Evolutionary conservation across 164 flowering plant species (phyloP).

Genomic region (Warburgia ugandensis): DNA sequence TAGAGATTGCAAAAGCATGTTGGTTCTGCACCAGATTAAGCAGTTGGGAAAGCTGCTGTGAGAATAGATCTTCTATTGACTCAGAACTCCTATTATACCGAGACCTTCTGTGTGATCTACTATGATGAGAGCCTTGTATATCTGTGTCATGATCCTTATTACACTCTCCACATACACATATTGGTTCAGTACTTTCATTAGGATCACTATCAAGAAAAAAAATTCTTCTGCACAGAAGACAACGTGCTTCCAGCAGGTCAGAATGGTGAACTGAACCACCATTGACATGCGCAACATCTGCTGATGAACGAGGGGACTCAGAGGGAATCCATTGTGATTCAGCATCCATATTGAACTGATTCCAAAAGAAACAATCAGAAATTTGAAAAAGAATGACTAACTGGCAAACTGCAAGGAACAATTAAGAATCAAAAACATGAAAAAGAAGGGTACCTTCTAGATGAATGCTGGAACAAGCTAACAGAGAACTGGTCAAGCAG

Average conservation of each 20-base stretch:
- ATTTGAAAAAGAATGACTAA: too few species aligned
- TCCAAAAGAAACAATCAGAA: too few species aligned
- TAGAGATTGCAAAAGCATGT: constrained; percentile 11
- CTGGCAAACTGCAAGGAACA: too few species aligned
- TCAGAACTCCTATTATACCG: constrained; percentile 54
- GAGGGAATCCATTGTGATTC: constrained; percentile 24
- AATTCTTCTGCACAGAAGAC: constrained; percentile 45
- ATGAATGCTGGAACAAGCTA: too few species aligned
- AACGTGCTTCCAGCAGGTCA: constrained; percentile 25
- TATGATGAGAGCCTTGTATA: constrained; percentile 20
- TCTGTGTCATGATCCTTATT: constrained; percentile 50
- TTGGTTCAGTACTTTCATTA: constrained; percentile 24
- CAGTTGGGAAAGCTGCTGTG: constrained; percentile 53
- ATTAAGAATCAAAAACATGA: too few species aligned
- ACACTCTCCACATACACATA: constrained; percentile 63
- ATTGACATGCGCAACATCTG: constrained; percentile 10
- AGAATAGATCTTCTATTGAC: constrained; percentile 53
- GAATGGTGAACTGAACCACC: constrained; percentile 17
- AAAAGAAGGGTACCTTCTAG: too few species aligned
- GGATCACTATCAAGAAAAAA: constrained; percentile 35
- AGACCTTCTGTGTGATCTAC: constrained; percentile 27
- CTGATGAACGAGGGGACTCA: constrained; percentile 20
- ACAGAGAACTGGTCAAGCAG: too few species aligned
- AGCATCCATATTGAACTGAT: constrained; percentile 27
- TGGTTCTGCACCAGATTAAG: constrained; percentile 46